A percentile compares a stretch with the other conserved stretches of the same genome.
phyloP scores from a whole-genome alignment of 495 filamentous ascomycete species.

The Staphylotrichum longicolle region DNA sequence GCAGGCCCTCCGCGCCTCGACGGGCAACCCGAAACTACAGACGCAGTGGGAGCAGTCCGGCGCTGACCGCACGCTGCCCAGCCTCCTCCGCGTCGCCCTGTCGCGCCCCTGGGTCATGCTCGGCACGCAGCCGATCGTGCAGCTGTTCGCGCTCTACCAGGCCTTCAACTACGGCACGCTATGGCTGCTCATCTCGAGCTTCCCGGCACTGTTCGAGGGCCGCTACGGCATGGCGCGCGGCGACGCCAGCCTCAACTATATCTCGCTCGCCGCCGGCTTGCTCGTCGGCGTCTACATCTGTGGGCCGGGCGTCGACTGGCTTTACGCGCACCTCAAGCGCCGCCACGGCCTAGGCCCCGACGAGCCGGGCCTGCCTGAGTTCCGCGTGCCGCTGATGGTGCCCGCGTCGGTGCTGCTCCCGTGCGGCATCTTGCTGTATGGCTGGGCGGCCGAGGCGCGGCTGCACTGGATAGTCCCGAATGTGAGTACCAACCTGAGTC shows the following conservation, averaged over 20 bases:
- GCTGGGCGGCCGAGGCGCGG: conserved; percentile 3
- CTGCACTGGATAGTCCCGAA: conserved; percentile 10
- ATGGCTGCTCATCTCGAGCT: conserved; percentile 70
- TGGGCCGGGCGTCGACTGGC: conserved; percentile 23
- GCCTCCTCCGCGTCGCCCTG: too few relatives aligned
- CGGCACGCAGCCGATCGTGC: conserved; percentile 56
- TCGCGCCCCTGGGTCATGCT: too few relatives aligned
- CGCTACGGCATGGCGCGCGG: conserved; percentile 52
- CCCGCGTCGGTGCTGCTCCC: conserved; percentile 43
- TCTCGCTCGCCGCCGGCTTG: conserved; percentile 40
- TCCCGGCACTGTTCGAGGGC: conserved; percentile 56
- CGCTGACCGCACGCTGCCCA: too few relatives aligned
- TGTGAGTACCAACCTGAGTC: neutral
- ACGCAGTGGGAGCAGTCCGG: conserved; percentile 11
- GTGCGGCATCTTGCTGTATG: conserved; percentile 6
- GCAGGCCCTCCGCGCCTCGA: conserved; percentile 52
- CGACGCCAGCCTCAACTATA: conserved; percentile 55
- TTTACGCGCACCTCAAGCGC: conserved; percentile 23
- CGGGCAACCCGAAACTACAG: conserved; percentile 46
- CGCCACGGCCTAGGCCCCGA: conserved; percentile 31
- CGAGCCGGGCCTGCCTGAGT: conserved; percentile 59
- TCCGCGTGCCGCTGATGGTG: conserved; percentile 60
- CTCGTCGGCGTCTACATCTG: conserved; percentile 16
- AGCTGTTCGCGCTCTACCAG: conserved; percentile 62
- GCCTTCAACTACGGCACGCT: conserved; percentile 69